phyloP scores from a whole-genome alignment of 1,284 basidiomycete genomes.

The Papiliotrema nemorosa region DNA sequence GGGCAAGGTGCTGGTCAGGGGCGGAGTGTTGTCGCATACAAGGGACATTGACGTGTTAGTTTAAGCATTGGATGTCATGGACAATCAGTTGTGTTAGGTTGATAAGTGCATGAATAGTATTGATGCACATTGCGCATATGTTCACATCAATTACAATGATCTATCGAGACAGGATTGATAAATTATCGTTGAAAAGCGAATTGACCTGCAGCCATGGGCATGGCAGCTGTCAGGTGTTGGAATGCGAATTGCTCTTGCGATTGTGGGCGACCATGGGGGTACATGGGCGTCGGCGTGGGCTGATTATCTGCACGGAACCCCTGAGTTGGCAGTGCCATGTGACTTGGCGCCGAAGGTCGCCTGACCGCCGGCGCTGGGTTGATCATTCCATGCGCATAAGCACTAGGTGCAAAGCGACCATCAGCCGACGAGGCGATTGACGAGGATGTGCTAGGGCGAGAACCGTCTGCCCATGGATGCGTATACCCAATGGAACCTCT shows the following conservation, averaged over 20 bases:
- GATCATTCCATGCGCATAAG: conserved; percentile 3
- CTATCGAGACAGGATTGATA: too few species aligned
- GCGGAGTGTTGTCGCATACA: conserved; percentile 33
- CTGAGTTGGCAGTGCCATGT: conserved; percentile 24
- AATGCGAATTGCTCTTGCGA: conserved; percentile 12
- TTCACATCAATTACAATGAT: too few species aligned
- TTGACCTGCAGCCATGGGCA: conserved; percentile 10
- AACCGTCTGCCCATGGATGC: conserved; percentile 9
- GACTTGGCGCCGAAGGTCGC: conserved; percentile 24
- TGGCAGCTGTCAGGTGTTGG: conserved; percentile 11
- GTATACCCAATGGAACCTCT: conserved; percentile 9
- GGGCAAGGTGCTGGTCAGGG: conserved; percentile 69
- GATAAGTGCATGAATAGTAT: too few species aligned
- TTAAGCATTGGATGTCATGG: too few species aligned
- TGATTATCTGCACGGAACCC: conserved; percentile 26
- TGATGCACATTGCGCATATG: too few species aligned
- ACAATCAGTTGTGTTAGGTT: too few species aligned
- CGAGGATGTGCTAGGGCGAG: conserved; percentile 22
- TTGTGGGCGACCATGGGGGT: conserved; percentile 8
- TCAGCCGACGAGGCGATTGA: conserved; percentile 25
- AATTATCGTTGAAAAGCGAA: conserved; percentile 54
- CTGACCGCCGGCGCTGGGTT: conserved; percentile 7
- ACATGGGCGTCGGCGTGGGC: conserved; percentile 28
- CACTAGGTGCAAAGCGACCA: conserved; percentile 11
- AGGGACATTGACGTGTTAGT: conserved; percentile 10